Conservation (phyloP, 1,284 basidiomycete species). For the Boletus semigastroideus region DNA sequence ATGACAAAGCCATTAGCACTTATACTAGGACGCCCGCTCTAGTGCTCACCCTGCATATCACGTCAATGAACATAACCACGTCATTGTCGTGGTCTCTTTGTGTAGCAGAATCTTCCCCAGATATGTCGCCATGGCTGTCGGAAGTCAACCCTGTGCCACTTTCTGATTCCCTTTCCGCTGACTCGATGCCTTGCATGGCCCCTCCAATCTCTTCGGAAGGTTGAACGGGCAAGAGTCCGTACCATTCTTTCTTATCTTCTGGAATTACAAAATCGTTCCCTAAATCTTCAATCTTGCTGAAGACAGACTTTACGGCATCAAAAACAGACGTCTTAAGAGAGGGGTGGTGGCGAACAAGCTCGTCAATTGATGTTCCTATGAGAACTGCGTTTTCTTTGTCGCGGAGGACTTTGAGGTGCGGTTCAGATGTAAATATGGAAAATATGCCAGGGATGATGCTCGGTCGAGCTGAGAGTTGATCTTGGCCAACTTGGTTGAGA, state of each 20-base stretch:
- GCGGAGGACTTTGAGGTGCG: slow-evolving; percentile 82
- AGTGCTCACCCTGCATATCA: slow-evolving; percentile 63
- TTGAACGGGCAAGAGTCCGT: slow-evolving; percentile 48
- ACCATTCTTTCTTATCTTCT: slow-evolving; percentile 63
- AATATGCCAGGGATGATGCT: slow-evolving; percentile 85
- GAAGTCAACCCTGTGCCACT: slow-evolving; percentile 29
- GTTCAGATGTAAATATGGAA: slow-evolving; percentile 82
- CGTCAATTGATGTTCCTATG: slow-evolving; percentile 90
- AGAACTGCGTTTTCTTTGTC: slow-evolving; percentile 93
- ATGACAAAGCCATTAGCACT: slow-evolving; percentile 8
- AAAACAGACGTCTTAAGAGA: slow-evolving; percentile 80
- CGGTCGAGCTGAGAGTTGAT: slow-evolving; percentile 75
- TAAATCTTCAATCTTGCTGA: slow-evolving; percentile 73
- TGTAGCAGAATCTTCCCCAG: slow-evolving; percentile 40
- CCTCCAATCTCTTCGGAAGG: slow-evolving; percentile 37
- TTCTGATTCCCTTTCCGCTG: slow-evolving; percentile 21
- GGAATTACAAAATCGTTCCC: slow-evolving; percentile 62
- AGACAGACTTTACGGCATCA: slow-evolving; percentile 66
- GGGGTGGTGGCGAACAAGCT: slow-evolving; percentile 96
- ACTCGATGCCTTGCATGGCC: slow-evolving; percentile 55
- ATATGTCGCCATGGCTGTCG: slow-evolving; percentile 24
- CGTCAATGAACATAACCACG: slow-evolving; percentile 75
- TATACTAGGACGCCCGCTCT: neutral
- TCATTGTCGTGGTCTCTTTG: slow-evolving; percentile 67
- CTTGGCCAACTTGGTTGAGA: slow-evolving; percentile 88